Conservation (phyloP, 768 basidiomycete species). For the Kwoniella botswanensis region DNA sequence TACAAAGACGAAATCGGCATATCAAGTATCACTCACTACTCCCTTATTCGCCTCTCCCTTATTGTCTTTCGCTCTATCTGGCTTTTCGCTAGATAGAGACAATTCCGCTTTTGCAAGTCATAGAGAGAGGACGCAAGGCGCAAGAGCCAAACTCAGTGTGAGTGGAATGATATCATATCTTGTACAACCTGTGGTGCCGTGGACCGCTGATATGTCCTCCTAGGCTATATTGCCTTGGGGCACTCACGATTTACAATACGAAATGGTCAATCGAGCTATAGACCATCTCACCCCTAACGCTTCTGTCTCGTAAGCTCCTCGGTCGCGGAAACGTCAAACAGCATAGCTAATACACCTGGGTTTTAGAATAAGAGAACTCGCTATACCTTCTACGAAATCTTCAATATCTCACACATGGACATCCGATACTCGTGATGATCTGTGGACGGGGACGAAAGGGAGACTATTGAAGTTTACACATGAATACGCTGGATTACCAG, state of each 20-base stretch:
- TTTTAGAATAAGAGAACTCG: conserved; percentile 77
- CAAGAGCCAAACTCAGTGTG: conserved; percentile 73
- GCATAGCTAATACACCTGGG: too few relatives aligned
- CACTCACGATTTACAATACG: conserved; percentile 79
- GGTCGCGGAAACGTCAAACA: not conserved
- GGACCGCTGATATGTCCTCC: conserved; percentile 3
- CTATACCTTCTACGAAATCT: conserved; percentile 80
- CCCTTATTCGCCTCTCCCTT: conserved; percentile 63
- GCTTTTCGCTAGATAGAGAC: conserved; percentile 79
- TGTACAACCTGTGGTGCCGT: not conserved
- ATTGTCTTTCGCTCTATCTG: conserved; percentile 72
- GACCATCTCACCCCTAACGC: conserved; percentile 73
- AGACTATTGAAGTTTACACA: conserved; percentile 67
- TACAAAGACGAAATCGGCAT: conserved; percentile 83
- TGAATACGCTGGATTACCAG: conserved; percentile 77
- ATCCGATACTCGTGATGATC: conserved; percentile 76
- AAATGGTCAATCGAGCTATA: conserved; percentile 77
- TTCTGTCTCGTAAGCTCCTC: conserved; percentile 70
- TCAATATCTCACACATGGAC: conserved; percentile 77
- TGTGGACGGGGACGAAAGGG: conserved; percentile 69
- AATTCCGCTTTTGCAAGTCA: conserved; percentile 71
- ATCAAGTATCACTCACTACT: conserved; percentile 61
- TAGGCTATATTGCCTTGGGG: conserved; percentile 57
- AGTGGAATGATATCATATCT: conserved; percentile 56
- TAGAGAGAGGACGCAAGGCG: conserved; percentile 60